Evolutionary conservation across 176 grass and related monocot genomes (phyloP).

Genomic region (Tillandsia leiboldiana): DNA sequence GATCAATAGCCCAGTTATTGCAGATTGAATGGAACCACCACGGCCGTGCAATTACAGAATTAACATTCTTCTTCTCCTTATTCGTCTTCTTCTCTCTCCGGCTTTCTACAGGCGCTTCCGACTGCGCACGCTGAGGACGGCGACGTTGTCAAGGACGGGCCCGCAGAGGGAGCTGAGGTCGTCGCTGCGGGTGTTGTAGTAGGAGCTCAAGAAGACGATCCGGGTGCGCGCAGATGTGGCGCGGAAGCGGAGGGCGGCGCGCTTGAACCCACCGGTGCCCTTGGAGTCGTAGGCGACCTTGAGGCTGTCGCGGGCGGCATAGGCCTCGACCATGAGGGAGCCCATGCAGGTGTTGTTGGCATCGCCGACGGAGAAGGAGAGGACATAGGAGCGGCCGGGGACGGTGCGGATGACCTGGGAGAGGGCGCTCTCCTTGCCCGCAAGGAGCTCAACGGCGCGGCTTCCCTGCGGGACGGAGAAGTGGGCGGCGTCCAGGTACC

Average conservation of each 20-base stretch:
- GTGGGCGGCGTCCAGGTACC: slow-evolving; percentile 57
- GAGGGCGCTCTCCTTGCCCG: slow-evolving; percentile 62
- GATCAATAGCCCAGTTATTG: no score
- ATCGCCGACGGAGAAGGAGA: slow-evolving; percentile 75
- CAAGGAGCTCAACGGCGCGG: slow-evolving; percentile 73
- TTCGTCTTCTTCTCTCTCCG: not conserved
- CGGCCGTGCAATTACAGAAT: slow-evolving; percentile 10
- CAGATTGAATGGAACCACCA: not conserved
- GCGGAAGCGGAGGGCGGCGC: slow-evolving; percentile 51
- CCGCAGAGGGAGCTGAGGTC: slow-evolving; percentile 90
- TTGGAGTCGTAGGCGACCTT: slow-evolving; percentile 60
- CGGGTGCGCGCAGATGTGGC: slow-evolving; percentile 43
- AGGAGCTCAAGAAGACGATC: slow-evolving; percentile 69
- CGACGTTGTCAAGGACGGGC: slow-evolving; percentile 67
- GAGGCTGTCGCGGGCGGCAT: slow-evolving; percentile 37
- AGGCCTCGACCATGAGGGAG: slow-evolving; percentile 63
- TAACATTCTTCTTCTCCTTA: not conserved
- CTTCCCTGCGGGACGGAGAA: slow-evolving; percentile 57
- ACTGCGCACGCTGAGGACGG: slow-evolving; percentile 61
- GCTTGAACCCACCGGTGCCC: slow-evolving; percentile 46
- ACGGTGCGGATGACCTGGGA: slow-evolving; percentile 67
- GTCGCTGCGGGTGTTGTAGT: slow-evolving; percentile 68
- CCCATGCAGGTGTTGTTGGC: slow-evolving; percentile 59
- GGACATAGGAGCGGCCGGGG: slow-evolving; percentile 39
- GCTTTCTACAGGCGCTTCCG: slow-evolving; percentile 4